Conservation (phyloP, 2,329 filamentous ascomycete genomes). For the Exophiala calicioides region DNA sequence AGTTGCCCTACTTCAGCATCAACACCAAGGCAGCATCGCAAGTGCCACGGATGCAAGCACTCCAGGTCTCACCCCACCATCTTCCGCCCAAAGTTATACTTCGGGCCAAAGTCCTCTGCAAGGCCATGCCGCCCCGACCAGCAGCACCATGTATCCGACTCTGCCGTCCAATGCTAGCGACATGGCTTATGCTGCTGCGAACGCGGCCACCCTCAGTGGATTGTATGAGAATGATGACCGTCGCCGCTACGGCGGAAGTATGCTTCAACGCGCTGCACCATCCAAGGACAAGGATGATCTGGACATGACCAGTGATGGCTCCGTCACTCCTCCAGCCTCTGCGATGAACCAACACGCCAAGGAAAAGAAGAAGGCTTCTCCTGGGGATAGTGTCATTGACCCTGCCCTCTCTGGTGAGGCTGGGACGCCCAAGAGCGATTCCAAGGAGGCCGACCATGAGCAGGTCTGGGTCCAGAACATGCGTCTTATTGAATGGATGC, state of each 20-base stretch:
- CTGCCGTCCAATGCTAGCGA: constrained; percentile 62
- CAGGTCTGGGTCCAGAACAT: constrained; percentile 64
- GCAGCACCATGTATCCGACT: constrained; percentile 61
- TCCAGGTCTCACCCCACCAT: constrained; percentile 63
- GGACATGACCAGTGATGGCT: constrained; percentile 35
- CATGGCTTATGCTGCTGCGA: constrained; percentile 56
- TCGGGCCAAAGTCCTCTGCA: constrained; percentile 61
- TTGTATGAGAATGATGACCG: constrained; percentile 62
- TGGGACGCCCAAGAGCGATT: constrained; percentile 31
- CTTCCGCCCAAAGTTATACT: constrained; percentile 63
- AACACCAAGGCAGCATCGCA: constrained; percentile 36
- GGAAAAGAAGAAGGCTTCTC: constrained; percentile 25
- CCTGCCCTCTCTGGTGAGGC: constrained; percentile 29
- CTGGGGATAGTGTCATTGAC: constrained; percentile 30
- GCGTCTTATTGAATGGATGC: constrained; percentile 62
- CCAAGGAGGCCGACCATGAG: constrained; percentile 37
- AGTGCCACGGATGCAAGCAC: constrained; percentile 51
- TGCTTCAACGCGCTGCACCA: constrained; percentile 57
- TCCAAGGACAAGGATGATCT: constrained; percentile 41
- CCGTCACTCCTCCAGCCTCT: constrained; percentile 30
- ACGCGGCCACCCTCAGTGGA: constrained; percentile 61
- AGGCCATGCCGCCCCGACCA: constrained; percentile 29
- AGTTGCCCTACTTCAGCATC: constrained; percentile 23
- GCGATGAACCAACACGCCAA: constrained; percentile 24
- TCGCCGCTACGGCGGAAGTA: constrained; percentile 62